Base-by-base conservation (phyloP, 768 basidiomycete species). In the Coprinellus micaceus region DNA sequence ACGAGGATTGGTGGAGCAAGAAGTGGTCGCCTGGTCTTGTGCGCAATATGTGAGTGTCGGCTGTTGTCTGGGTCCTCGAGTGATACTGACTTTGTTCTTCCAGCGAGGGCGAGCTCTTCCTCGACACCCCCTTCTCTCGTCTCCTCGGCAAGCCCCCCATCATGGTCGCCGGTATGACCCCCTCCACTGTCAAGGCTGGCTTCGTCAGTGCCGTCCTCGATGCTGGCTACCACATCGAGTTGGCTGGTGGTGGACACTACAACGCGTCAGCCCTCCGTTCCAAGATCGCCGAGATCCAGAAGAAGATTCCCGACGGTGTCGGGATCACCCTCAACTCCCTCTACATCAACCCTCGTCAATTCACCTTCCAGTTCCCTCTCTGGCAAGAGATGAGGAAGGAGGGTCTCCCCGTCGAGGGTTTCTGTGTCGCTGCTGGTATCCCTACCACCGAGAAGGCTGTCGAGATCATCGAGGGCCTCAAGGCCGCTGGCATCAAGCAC, bases 101-200 rank as follows among this genome's bases (percentile, higher is more conserved):
- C 58, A 96, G 91, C 62, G 94, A 98, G 71, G 97, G 97, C 33
- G 86, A 83, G 59, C 76, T 98, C 52, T 88, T 95, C 70, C 80
- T 99, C 64, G 94, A 99, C 71, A 98, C 96, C 0, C 89, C 94
- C 3, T 96, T 98, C 81, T 96, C 96, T 49, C 91, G 97, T 58
- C 82, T 99, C 43, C 73, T 99, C 41, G 93, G 94, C 64, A 99
- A 98, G 75, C 86, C 97, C 2, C 97, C 97, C 30, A 89, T 99
- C 72, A 98, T 98, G 97, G 94, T 99, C 37, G 96, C 95, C 48
- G 97, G 97, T 57, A 98, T 99, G 97, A 99, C 97, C 0, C 97
- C 97, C 0, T 89, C 89, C 1, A 99, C 97, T 29, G 97, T 99
- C 61, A 88, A 95, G 69, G 88, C 88, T 29, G 94, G 94, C 17